Conservation (phyloP, 2,329 filamentous ascomycete genomes). For the Cladosporium sp. region DNA sequence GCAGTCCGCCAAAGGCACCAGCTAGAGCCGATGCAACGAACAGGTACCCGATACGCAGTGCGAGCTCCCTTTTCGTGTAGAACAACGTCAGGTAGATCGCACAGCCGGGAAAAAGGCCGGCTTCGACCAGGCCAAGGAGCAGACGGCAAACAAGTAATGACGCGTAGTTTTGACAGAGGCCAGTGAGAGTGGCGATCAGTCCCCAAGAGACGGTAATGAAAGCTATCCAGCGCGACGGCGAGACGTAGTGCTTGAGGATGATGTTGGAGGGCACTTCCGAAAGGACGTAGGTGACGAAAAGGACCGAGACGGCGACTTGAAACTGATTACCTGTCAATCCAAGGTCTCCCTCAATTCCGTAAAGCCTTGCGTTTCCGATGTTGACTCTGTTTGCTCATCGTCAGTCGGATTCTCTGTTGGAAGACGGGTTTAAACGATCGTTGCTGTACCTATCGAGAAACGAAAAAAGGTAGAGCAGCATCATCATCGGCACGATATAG, state of each 20-base stretch:
- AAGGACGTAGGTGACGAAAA: slow-evolving; percentile 42
- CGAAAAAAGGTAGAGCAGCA: slow-evolving; percentile 66
- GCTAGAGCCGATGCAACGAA: slow-evolving; percentile 66
- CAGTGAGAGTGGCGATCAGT: slow-evolving; percentile 62
- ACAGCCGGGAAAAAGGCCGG: slow-evolving; percentile 63
- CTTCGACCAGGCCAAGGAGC: slow-evolving; percentile 62
- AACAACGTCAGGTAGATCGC: slow-evolving; percentile 68
- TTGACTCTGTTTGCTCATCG: slow-evolving; percentile 16
- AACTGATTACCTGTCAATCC: slow-evolving; percentile 59
- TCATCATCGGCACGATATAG: slow-evolving; percentile 59
- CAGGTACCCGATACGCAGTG: slow-evolving; percentile 65
- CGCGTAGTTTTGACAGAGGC: slow-evolving; percentile 59
- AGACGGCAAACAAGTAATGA: slow-evolving; percentile 63
- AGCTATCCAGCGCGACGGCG: slow-evolving; percentile 39
- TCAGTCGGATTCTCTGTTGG: too few relatives aligned
- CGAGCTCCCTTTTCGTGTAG: slow-evolving; percentile 68
- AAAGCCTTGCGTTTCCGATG: slow-evolving; percentile 57
- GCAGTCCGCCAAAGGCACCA: slow-evolving; percentile 64
- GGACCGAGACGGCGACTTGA: slow-evolving; percentile 47
- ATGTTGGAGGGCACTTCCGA: slow-evolving; percentile 42
- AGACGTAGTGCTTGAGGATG: slow-evolving; percentile 39
- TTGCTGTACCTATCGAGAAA: slow-evolving; percentile 61
- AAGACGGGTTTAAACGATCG: too few relatives aligned
- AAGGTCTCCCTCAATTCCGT: slow-evolving; percentile 58
- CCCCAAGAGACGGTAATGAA: slow-evolving; percentile 57